Evolutionary conservation across 176 grass and related monocot genomes (phyloP).

Genomic region (Rhynchospora pubera): DNA sequence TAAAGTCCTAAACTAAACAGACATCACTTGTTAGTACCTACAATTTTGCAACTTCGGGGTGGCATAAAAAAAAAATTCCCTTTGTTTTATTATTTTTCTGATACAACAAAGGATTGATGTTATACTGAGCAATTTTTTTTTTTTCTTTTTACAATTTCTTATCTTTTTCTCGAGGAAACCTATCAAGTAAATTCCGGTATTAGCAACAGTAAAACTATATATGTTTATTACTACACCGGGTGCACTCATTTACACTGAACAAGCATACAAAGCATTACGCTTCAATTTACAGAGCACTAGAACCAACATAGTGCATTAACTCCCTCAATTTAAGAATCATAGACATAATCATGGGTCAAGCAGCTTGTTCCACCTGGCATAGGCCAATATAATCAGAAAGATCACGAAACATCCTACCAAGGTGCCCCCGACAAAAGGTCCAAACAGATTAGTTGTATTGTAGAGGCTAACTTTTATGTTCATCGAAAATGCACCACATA

Average conservation of each 20-base stretch:
- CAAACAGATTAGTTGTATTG: slow-evolving; percentile 26
- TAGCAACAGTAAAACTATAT: neutral
- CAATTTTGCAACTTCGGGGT: too few species aligned
- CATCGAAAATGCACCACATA: slow-evolving; percentile 84
- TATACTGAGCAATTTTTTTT: neutral
- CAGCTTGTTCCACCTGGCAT: slow-evolving; percentile 85
- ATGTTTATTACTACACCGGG: neutral
- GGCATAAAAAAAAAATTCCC: too few species aligned
- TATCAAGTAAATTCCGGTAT: neutral
- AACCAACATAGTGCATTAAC: neutral
- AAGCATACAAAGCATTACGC: neutral
- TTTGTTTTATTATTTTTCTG: neutral
- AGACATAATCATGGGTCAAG: slow-evolving; percentile 48
- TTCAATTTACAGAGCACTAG: neutral
- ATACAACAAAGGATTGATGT: neutral
- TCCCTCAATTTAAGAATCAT: neutral
- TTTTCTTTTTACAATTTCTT: neutral
- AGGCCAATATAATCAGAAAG: slow-evolving; percentile 54
- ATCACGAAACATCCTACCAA: slow-evolving; percentile 51
- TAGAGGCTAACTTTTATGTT: slow-evolving; percentile 51
- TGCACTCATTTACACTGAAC: neutral
- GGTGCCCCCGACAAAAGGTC: slow-evolving; percentile 62
- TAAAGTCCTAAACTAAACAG: neutral
- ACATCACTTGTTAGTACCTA: neutral
- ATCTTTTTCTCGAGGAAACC: neutral